Evolutionary conservation across 2,329 filamentous ascomycete species (phyloP).

Genomic region (Pseudogymnoascus sp.): DNA sequence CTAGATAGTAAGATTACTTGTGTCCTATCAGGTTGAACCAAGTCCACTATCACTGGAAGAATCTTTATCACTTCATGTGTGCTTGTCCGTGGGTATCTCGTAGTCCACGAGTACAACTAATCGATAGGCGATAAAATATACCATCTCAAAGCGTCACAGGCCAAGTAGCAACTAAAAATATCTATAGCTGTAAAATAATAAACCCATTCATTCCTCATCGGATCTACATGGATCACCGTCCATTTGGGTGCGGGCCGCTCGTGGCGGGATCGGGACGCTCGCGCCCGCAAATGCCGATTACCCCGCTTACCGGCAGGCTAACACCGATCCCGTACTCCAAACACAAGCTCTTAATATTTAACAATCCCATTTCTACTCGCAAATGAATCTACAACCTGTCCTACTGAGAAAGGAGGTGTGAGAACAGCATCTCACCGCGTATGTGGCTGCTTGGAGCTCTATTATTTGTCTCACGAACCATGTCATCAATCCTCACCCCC

Average conservation of each 20-base stretch:
- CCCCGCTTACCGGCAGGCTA: not conserved
- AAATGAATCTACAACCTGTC: not conserved
- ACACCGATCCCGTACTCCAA: not conserved
- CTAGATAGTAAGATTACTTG: not conserved
- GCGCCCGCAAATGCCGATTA: constrained; percentile 7
- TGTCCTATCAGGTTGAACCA: not conserved
- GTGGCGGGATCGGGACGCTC: not conserved
- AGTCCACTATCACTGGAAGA: not conserved
- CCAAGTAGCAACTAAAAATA: not conserved
- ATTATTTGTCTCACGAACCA: not conserved
- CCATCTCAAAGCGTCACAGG: not conserved
- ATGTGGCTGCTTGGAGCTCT: not conserved
- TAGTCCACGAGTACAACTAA: not conserved
- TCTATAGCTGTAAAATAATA: not conserved
- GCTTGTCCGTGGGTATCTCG: not conserved
- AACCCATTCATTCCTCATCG: not conserved
- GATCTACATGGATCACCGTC: not conserved
- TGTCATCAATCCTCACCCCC: not conserved
- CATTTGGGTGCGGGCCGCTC: not conserved
- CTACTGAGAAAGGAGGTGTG: not conserved
- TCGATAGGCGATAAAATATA: not conserved
- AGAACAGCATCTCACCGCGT: not conserved
- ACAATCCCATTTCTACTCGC: not conserved
- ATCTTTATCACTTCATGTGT: not conserved
- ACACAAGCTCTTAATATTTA: not conserved